A percentile compares a stretch with the other conserved stretches of the same genome.
Evolutionary conservation across 768 basidiomycete genomes (phyloP).

Genomic region (Termitomyces sp.): DNA sequence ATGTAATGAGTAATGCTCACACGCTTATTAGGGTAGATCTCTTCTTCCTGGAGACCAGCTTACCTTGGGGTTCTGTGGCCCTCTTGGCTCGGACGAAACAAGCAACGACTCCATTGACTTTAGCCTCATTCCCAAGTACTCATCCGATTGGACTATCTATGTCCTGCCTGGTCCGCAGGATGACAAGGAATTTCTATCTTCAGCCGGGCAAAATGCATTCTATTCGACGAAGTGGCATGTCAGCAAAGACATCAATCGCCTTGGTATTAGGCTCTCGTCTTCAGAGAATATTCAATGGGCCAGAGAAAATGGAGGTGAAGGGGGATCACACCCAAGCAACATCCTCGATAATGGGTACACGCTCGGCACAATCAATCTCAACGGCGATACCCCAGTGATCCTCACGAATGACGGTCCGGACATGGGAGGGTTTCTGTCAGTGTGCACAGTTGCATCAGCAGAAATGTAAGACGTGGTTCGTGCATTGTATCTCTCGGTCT

Average conservation of each 20-base stretch:
- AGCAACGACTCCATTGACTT: constrained; percentile 18
- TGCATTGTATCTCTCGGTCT: background rate
- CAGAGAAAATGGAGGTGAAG: constrained; percentile 53
- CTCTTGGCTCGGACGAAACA: constrained; percentile 12
- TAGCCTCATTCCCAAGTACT: constrained; percentile 37
- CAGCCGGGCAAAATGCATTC: constrained; percentile 42
- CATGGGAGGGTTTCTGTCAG: constrained; percentile 59
- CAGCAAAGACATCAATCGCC: constrained; percentile 54
- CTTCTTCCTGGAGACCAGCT: constrained; percentile 49
- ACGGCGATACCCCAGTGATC: constrained; percentile 70
- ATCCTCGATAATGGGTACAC: constrained; percentile 61
- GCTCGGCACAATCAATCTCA: constrained; percentile 51
- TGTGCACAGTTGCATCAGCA: constrained; percentile 45
- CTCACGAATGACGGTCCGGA: constrained; percentile 56
- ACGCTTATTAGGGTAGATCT: constrained; percentile 41
- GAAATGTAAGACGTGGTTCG: constrained; percentile 37
- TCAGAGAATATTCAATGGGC: constrained; percentile 46
- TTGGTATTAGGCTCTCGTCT: constrained; percentile 56
- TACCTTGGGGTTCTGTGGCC: constrained; percentile 28
- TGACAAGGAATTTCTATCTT: constrained; percentile 48
- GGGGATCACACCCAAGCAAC: constrained; percentile 66
- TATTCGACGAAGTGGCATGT: constrained; percentile 50
- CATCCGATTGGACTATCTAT: constrained; percentile 44
- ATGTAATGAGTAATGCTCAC: background rate
- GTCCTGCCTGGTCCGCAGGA: constrained; percentile 62